A percentile compares a stretch with the other conserved stretches of the same genome.
Evolutionary conservation across 2,329 filamentous ascomycete species (phyloP).

Genomic region (Fusarium denticulatum): DNA sequence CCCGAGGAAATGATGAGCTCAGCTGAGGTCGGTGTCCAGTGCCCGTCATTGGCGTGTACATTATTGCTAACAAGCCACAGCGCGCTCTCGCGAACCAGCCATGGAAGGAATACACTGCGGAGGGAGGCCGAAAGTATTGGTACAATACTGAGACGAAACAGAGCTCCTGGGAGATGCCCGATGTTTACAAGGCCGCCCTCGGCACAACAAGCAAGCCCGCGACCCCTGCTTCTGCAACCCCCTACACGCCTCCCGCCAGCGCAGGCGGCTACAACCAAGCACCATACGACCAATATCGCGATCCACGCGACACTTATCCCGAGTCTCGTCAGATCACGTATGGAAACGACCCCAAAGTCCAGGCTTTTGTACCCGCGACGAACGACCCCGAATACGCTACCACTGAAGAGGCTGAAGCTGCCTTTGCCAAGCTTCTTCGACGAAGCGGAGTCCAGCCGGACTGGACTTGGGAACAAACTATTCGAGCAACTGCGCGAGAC

Average conservation of each 20-base stretch:
- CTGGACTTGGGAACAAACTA: slow-evolving; percentile 91
- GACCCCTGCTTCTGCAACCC: slow-evolving; percentile 53
- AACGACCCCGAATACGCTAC: slow-evolving; percentile 82
- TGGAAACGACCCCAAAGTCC: slow-evolving; percentile 65
- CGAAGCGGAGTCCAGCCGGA: slow-evolving; percentile 87
- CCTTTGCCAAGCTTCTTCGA: slow-evolving; percentile 89
- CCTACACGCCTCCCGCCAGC: slow-evolving; percentile 54
- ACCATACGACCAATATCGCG: slow-evolving; percentile 52
- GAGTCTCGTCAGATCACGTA: slow-evolving; percentile 69
- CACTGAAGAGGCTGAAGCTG: slow-evolving; percentile 88
- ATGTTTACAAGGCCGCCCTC: slow-evolving; percentile 79
- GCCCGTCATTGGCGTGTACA: neutral
- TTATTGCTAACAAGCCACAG: slow-evolving; percentile 48
- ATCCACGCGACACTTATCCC: slow-evolving; percentile 53
- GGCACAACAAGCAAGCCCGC: slow-evolving; percentile 63
- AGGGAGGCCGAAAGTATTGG: slow-evolving; percentile 93
- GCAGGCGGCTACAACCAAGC: slow-evolving; percentile 44
- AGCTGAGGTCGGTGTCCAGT: slow-evolving; percentile 70
- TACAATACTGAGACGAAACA: slow-evolving; percentile 91
- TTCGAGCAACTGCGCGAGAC: slow-evolving; percentile 87
- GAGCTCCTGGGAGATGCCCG: slow-evolving; percentile 95
- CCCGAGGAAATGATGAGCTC: slow-evolving; percentile 88
- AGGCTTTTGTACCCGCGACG: slow-evolving; percentile 69
- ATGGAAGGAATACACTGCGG: slow-evolving; percentile 92
- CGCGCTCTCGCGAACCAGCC: slow-evolving; percentile 83